Evolutionary conservation across 2,329 filamentous ascomycete genomes (phyloP), one percentile per base, ranked within the genome.

Genomic region (Graphilbum ipis-grandicollis): DNA sequence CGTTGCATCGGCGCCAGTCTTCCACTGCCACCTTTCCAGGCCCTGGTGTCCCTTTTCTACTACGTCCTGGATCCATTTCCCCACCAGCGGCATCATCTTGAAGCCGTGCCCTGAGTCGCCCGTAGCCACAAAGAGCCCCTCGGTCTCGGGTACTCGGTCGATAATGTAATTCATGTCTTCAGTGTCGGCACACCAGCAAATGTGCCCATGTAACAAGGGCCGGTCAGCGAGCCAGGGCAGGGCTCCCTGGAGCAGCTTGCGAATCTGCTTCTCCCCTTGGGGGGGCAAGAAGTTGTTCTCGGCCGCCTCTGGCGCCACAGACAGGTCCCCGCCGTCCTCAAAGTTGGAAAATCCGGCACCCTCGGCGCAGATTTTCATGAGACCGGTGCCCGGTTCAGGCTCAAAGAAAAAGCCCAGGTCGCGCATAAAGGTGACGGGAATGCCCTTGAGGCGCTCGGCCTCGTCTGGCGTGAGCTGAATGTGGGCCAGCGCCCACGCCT

Each of bases 371-470:
- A 78, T 47, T 52, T 78, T 77, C 31, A 77, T 52, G 5, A 75
- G 50, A 18, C 63, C 61, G 0, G 70, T 75, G 41, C 60, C 57
- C 0, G 60, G 64, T 43, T 77, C 72, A 0, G 73, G 71, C 49
- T 77, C 73, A 39, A 77, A 77, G 52, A 74, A 71, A 56, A 77
- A 77, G 0, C 71, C 71, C 0, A 76, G 53, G 41, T 77, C 72
- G 2, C 72, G 62, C 1, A 66, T 65, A 36, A 75, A 72, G 1
- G 66, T 71, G 0, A 75, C 67, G 0, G 73, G 72, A 10, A 77
- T 69, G 3, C 67, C 66, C 2, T 64, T 60, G 1, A 78, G 60
- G 5, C 52, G 53, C 3, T 62, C 58, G 0, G 65, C 61, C 48
- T 78, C 72, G 0, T 61, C 59, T 6, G 65, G 57, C 0, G 60